These are phyloP conservation scores for Pythium oligandrum DNA, from an alignment of 352 stramenopile genomes.

Conservation along the genomic window DNA sequence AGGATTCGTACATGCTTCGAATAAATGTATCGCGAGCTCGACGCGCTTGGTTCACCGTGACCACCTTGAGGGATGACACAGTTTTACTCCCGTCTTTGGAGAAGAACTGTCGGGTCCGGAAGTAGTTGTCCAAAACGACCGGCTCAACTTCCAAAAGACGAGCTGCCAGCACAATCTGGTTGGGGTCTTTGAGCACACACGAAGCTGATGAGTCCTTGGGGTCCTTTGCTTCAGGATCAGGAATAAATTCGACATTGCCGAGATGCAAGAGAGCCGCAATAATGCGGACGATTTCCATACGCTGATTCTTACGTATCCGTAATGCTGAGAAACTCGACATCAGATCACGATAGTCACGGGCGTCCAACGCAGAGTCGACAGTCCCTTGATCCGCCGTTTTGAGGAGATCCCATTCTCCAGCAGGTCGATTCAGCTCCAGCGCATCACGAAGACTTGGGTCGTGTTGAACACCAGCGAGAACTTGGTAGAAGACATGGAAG, in stretches of 20 bases:
- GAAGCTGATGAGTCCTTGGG: conserved; percentile 31
- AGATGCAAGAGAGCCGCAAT: conserved; percentile 70
- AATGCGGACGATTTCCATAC: conserved; percentile 75
- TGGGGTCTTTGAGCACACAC: conserved; percentile 61
- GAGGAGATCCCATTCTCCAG: conserved; percentile 56
- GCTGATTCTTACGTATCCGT: conserved; percentile 74
- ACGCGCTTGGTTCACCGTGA: conserved; percentile 68
- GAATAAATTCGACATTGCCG: conserved; percentile 76
- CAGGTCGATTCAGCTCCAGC: conserved; percentile 54
- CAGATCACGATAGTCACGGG: conserved; percentile 68
- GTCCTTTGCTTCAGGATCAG: conserved; percentile 31
- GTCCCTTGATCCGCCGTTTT: conserved; percentile 42
- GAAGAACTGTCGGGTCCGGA: conserved; percentile 78
- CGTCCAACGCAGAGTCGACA: conserved; percentile 48
- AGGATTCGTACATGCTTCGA: conserved; percentile 68
- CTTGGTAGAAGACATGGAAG: conserved; percentile 94
- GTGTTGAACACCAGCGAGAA: conserved; percentile 72
- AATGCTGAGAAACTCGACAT: conserved; percentile 80
- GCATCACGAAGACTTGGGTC: conserved; percentile 62
- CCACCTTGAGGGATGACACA: conserved; percentile 76
- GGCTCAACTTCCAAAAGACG: conserved; percentile 74
- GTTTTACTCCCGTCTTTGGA: conserved; percentile 68
- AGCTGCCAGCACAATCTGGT: conserved; percentile 58
- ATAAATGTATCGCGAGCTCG: conserved; percentile 76
- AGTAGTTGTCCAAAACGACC: conserved; percentile 83